Base-by-base conservation (phyloP, 352 stramenopile genomes). In the Phytopythium litorale region DNA sequence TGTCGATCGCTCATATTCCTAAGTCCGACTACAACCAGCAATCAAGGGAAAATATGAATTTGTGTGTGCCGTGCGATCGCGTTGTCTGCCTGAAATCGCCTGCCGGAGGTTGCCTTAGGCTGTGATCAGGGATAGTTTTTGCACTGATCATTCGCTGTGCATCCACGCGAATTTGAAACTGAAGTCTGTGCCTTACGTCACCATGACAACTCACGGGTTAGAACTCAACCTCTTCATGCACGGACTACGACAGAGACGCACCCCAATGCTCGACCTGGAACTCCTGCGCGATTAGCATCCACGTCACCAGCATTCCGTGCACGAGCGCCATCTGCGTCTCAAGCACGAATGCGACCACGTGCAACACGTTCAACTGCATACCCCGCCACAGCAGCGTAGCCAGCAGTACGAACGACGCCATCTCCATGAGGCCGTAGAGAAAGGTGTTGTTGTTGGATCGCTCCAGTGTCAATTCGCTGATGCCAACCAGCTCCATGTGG, bases 321-420 rank as follows among this genome's bases (percentile, higher is more conserved):
- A 81, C 69, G 7, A 63, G 49, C 12, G 66, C 33, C 37, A 49
- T 52, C 48, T 74, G 70, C 11, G 50, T 72, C 40, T 81, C 73
- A 6, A 81, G 52, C 9, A 81, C 73, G 54, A 81, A 81, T 0
- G 73, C 70, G 16, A 78, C 46, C 32, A 73, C 63, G 30, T 81
- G 67, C 0, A 78, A 40, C 12, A 60, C 49, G 52, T 67, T 62
- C 5, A 78, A 30, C 6, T 62, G 37, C 13, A 70, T 62, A 21
- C 49, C 45, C 32, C 53, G 60, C 21, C 63, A 64, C 23, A 78
- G 37, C 1, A 75, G 12, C 0, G 58, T 4, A 2, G 52, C 15
- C 12, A 74, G 58, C 16, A 73, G 19, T 15, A 71, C 7, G 15
- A 81, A 70, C 1, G 67, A 78, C 1, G 40, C 40, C 0, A 72